These are phyloP conservation scores for Stachybotrys chlorohalonatus DNA, from an alignment of 2,329 filamentous ascomycete species.

Conservation along the genomic window DNA sequence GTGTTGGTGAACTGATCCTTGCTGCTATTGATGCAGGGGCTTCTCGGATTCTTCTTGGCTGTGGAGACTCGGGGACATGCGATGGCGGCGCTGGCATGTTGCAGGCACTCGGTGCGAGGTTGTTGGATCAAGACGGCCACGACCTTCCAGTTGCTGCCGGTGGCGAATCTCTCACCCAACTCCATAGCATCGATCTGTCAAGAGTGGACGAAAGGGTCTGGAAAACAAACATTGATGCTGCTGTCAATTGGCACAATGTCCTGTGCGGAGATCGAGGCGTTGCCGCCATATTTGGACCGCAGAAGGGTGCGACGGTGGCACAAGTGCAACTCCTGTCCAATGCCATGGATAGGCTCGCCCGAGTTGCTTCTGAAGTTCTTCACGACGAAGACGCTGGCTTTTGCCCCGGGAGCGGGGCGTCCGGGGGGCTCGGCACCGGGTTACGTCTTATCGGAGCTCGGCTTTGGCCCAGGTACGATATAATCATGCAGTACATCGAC, in stretches of 20 bases:
- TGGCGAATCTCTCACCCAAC: constrained; percentile 25
- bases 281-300: constrained; percentile 39
- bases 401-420: constrained; percentile 38
- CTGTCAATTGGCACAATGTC: constrained; percentile 42
- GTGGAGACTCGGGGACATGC: constrained; percentile 44
- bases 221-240: constrained; percentile 32
- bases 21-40: constrained; percentile 36
- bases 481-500: constrained; percentile 40
- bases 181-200: constrained; percentile 29
- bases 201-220: constrained; percentile 19
- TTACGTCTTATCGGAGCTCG: constrained; percentile 36
- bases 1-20: constrained; percentile 38
- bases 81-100: constrained; percentile 46
- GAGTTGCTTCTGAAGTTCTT: constrained; percentile 21
- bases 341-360: constrained; percentile 33
- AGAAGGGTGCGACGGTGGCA: constrained; percentile 36
- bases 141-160: constrained; percentile 28
- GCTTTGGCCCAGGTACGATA: constrained; percentile 37
- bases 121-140: constrained; percentile 27
- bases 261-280: constrained; percentile 39
- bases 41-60: constrained; percentile 37
- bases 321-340: constrained; percentile 31
- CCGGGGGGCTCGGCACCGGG: constrained; percentile 42
- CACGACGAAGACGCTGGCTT: constrained; percentile 22
- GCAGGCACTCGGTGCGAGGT: constrained; percentile 38